A percentile compares a stretch with the other conserved stretches of the same genome.
Evolutionary conservation across 352 stramenopile genomes (phyloP).

Genomic region (Phytophthora meadii): DNA sequence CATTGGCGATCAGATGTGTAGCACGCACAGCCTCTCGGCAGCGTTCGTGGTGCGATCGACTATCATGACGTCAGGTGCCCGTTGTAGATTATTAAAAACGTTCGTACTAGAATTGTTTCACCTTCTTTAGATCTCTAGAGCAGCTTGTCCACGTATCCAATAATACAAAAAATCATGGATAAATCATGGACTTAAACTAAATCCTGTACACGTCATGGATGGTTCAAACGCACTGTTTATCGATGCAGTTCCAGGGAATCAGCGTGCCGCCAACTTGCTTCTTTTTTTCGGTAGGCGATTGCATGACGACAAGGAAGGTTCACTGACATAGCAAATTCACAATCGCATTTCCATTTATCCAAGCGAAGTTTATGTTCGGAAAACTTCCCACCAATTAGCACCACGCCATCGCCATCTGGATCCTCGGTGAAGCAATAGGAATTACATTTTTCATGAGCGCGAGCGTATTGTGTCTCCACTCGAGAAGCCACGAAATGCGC

Average conservation of each 20-base stretch:
- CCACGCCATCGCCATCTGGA: background rate
- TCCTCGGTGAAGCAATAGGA: background rate
- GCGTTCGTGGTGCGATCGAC: background rate
- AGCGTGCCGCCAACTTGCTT: no score
- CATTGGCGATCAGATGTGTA: constrained; percentile 20
- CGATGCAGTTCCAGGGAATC: no score
- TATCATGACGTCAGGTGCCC: no score
- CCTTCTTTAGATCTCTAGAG: no score
- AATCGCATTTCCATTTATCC: constrained; percentile 10
- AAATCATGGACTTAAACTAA: no score
- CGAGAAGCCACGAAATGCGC: constrained; percentile 21
- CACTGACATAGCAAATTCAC: background rate
- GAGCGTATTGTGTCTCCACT: constrained; percentile 15
- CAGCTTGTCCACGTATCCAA: no score
- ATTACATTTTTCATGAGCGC: background rate
- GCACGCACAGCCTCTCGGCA: constrained; percentile 27
- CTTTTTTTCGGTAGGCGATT: no score
- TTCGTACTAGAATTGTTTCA: no score
- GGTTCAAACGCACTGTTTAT: no score
- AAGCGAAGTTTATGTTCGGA: background rate
- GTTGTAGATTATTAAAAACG: no score
- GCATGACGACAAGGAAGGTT: constrained; percentile 11
- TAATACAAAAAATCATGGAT: no score
- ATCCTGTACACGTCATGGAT: no score
- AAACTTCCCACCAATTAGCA: background rate